phyloP scores from a whole-genome alignment of 2,329 filamentous ascomycete genomes.

The Talaromyces sp. region DNA sequence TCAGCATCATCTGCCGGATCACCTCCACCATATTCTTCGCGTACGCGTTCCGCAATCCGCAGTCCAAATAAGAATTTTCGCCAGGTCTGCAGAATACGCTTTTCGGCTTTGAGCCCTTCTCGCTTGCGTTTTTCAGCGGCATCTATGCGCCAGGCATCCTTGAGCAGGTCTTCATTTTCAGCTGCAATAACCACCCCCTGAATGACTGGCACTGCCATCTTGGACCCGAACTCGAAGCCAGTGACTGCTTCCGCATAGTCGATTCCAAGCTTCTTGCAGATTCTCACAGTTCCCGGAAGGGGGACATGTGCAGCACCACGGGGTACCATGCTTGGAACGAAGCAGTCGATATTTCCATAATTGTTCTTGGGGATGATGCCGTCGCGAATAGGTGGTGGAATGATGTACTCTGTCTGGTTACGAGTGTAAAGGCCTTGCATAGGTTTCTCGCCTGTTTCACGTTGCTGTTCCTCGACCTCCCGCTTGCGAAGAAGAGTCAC shows the following conservation, averaged over 20 bases:
- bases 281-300: slow-evolving; percentile 71
- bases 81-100: slow-evolving; percentile 75
- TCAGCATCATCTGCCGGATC: slow-evolving; percentile 33
- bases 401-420: slow-evolving; percentile 93
- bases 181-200: slow-evolving; percentile 85
- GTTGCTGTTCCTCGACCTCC: slow-evolving; percentile 84
- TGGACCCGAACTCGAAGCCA: slow-evolving; percentile 93
- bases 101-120: slow-evolving; percentile 81
- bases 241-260: slow-evolving; percentile 94
- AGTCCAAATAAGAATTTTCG: slow-evolving; percentile 84
- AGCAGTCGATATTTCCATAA: slow-evolving; percentile 96
- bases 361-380: slow-evolving; percentile 90
- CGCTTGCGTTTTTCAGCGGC: slow-evolving; percentile 74
- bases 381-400: slow-evolving; percentile 80
- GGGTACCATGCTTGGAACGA: slow-evolving; percentile 91
- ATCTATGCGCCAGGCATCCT: slow-evolving; percentile 77
- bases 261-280: slow-evolving; percentile 82
- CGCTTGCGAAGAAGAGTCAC: slow-evolving; percentile 85
- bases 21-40: slow-evolving; percentile 71
- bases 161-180: slow-evolving; percentile 73
- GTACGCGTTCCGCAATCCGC: slow-evolving; percentile 76
- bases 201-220: slow-evolving; percentile 90
- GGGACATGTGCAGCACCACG: slow-evolving; percentile 82
- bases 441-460: slow-evolving; percentile 77
- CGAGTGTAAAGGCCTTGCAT: slow-evolving; percentile 82